A percentile compares a stretch with the other conserved stretches of the same genome.
phyloP scores from a whole-genome alignment of 108 stramenopile genomes.

The Cyclotella baltica region DNA sequence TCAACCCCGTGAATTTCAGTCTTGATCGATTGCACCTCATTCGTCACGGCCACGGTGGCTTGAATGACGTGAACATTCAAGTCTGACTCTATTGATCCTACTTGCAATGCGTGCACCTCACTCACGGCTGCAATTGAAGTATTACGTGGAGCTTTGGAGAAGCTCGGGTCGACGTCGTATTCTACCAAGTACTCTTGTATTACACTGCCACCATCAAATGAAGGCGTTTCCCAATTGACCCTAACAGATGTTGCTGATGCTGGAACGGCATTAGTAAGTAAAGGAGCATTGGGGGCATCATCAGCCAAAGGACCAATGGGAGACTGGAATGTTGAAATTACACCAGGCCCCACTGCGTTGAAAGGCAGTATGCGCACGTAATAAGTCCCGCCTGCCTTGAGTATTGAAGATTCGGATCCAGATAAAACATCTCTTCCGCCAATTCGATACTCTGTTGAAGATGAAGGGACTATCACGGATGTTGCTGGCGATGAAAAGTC shows the following conservation, averaged over 20 bases:
- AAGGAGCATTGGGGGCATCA: constrained; percentile 57
- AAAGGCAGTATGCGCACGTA: constrained; percentile 80
- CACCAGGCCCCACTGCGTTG: constrained; percentile 71
- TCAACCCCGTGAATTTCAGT: constrained; percentile 75
- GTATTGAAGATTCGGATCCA: constrained; percentile 62
- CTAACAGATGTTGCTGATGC: constrained; percentile 49
- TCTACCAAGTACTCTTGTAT: constrained; percentile 72
- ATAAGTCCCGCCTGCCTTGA: constrained; percentile 69
- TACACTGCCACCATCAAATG: constrained; percentile 75
- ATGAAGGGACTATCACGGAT: constrained; percentile 53
- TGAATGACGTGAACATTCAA: constrained; percentile 71
- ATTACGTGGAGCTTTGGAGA: constrained; percentile 47
- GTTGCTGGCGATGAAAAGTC: constrained; percentile 74
- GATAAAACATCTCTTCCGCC: constrained; percentile 84
- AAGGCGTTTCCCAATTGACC: constrained; percentile 63
- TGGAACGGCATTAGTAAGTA: constrained; percentile 9
- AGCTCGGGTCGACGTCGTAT: constrained; percentile 62
- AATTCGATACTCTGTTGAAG: constrained; percentile 53
- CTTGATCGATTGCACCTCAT: constrained; percentile 83
- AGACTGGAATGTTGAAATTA: constrained; percentile 51
- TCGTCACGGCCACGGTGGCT: constrained; percentile 76
- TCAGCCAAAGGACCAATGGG: constrained; percentile 65
- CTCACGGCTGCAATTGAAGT: constrained; percentile 48
- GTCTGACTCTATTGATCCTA: constrained; percentile 32
- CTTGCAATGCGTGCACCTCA: constrained; percentile 58